Evolutionary conservation across 495 filamentous ascomycete species (phyloP).

Genomic region (Penicillium paradoxum): DNA sequence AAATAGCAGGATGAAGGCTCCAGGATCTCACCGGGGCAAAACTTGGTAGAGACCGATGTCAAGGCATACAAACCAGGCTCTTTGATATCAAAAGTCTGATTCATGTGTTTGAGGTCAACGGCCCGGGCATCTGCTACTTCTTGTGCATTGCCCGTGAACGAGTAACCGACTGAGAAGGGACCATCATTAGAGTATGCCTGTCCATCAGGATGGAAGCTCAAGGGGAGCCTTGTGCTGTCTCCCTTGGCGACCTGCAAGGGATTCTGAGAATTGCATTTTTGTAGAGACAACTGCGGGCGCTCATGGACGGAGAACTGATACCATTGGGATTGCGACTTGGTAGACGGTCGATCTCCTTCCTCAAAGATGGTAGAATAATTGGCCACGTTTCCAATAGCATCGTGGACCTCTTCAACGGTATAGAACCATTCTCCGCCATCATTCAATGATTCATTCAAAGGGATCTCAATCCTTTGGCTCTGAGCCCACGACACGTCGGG

Average conservation of each 20-base stretch:
- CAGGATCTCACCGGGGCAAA: constrained; percentile 79
- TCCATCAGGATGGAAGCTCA: constrained; percentile 62
- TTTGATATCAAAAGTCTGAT: constrained; percentile 50
- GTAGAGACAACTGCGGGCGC: constrained; percentile 65
- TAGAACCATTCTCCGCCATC: constrained; percentile 78
- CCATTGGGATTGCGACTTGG: constrained; percentile 56
- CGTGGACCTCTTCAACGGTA: constrained; percentile 82
- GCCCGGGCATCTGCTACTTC: constrained; percentile 46
- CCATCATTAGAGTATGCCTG: constrained; percentile 42
- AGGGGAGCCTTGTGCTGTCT: constrained; percentile 59
- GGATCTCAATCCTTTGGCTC: constrained; percentile 65
- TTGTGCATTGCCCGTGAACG: constrained; percentile 52
- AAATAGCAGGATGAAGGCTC: constrained; percentile 89
- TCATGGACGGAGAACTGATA: constrained; percentile 87
- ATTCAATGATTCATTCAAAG: constrained; percentile 82
- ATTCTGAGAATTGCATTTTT: constrained; percentile 68
- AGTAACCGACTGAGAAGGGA: constrained; percentile 47
- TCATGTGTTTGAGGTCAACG: constrained; percentile 32
- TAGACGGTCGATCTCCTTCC: constrained; percentile 56
- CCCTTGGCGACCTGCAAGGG: constrained; percentile 82
- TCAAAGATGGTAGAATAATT: constrained; percentile 60
- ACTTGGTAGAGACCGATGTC: constrained; percentile 67
- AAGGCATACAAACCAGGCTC: constrained; percentile 83
- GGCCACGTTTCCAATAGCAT: constrained; percentile 81
- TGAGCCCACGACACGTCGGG: constrained; percentile 74